Evolutionary conservation across 257 asterid species (phyloP).

Genomic region (Jacaranda mimosifolia): DNA sequence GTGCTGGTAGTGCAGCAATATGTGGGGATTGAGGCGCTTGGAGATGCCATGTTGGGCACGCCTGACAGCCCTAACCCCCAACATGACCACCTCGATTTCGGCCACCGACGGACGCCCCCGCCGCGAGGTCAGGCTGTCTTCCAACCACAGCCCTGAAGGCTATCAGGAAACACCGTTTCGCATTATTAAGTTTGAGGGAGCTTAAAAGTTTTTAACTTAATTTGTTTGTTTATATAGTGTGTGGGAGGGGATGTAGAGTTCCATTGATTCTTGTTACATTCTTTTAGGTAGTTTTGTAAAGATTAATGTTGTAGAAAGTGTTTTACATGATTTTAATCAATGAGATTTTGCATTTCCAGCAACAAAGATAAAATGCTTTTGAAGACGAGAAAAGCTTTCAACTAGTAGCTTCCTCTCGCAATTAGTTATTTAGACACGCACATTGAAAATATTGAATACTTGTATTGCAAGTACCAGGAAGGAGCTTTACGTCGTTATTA

Average conservation of each 20-base stretch:
- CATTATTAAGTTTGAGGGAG: not conserved
- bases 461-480: too few relatives aligned
- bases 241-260: slow-evolving; percentile 1
- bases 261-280: slow-evolving; percentile 23
- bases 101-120: slow-evolving; percentile 36
- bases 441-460: too few relatives aligned
- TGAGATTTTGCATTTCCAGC: slow-evolving; percentile 14
- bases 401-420: too few relatives aligned
- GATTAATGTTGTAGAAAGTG: not conserved
- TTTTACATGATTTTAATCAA: slow-evolving; percentile 12
- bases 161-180: not conserved
- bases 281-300: not conserved
- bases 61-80: slow-evolving; percentile 59
- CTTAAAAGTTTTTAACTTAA: not conserved
- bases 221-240: not conserved
- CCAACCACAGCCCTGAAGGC: slow-evolving; percentile 59
- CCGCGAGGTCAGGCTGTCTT: slow-evolving; percentile 40
- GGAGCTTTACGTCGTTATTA: too few relatives aligned
- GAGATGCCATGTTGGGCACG: slow-evolving; percentile 48
- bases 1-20: slow-evolving; percentile 92
- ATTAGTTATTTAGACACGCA: too few relatives aligned
- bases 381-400: too few relatives aligned
- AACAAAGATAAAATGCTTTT: too few relatives aligned
- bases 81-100: slow-evolving; percentile 40
- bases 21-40: slow-evolving; percentile 57